Percentiles rank a stretch among this genome's conserved stretches.
phyloP scores from a whole-genome alignment of 805 yeast genomes.

The Kluyveromyces siamensis region DNA sequence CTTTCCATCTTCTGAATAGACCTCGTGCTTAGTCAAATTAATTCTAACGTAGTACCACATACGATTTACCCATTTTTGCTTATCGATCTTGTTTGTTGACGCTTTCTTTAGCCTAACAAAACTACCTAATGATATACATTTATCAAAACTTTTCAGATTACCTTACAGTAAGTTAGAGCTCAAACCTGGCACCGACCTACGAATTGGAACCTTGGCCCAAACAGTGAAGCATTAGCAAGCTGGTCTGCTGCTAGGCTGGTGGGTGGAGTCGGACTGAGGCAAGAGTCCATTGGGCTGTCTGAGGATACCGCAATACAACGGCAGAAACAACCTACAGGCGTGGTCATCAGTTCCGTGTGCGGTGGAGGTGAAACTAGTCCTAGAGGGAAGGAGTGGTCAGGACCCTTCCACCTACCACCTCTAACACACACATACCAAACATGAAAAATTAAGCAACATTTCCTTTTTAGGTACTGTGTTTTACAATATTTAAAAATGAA shows the following conservation, averaged over 20 bases:
- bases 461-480: not conserved
- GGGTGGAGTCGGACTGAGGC: not conserved
- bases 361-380: not conserved
- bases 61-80: conserved; percentile 35
- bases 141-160: not conserved
- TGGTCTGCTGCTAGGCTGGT: not conserved
- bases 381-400: not conserved
- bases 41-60: conserved; percentile 15
- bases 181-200: not conserved
- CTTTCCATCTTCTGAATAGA: not conserved
- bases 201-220: not conserved
- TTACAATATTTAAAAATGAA: not conserved
- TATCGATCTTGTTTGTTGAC: conserved; percentile 24
- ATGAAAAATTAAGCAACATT: not conserved
- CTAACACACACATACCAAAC: not conserved
- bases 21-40: not conserved
- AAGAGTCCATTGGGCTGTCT: too few relatives aligned
- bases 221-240: not conserved
- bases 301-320: not conserved
- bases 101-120: not conserved
- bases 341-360: too few relatives aligned
- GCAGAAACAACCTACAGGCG: not conserved
- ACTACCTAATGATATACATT: too few relatives aligned
- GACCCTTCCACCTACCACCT: not conserved
- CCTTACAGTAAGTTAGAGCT: not conserved